Base-by-base conservation (phyloP, 768 basidiomycete genomes). In the Mycena maculata region DNA sequence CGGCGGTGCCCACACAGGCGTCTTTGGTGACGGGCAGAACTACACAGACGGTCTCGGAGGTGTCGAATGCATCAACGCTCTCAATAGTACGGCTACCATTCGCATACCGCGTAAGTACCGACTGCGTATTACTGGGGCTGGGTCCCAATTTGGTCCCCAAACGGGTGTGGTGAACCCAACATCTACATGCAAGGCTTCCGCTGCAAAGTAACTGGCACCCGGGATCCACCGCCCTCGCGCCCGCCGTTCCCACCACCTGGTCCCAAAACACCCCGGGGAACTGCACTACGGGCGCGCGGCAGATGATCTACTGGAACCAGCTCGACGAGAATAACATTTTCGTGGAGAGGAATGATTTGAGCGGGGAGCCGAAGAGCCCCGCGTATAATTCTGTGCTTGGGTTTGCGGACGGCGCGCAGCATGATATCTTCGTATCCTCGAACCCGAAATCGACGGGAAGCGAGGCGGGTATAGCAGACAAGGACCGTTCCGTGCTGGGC, bases 251-350 rank as follows among this genome's bases (percentile, higher is more conserved):
- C 4, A 75, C 83, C 3, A 78, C 79, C n/a, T 85, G 81, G 80
- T 85, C 83, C 61, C 79, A 84, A 71, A 77, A 75, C 28, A 71
- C 80, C 25, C 71, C 70, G 30, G 73, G 63, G 12, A 63, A 75
- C 57, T 85, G 84, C 59, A 77, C 78, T 2, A 47, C 68, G 15
- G 84, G 83, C 6, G 71, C 83, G 9, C 83, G 83, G 59, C 84
- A 85, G 75, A 81, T 84, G 80, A 70, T 85, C 18, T 83, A 71
- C 62, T 84, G 80, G 80, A 76, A 83, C 64, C 84, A 84, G 62
- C 66, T 75, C 22, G 81, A 83, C 30, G 83, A 81, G 0, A 82
- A 83, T 42, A 85, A 85, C 53, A 81, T 85, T 44, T 60, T 73
- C n/a, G 74, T 82, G 13, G 74, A 74, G 11, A 81, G 80, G 15